Conservation (phyloP, 2,329 filamentous ascomycete genomes). For the Aspergillus ustus region DNA sequence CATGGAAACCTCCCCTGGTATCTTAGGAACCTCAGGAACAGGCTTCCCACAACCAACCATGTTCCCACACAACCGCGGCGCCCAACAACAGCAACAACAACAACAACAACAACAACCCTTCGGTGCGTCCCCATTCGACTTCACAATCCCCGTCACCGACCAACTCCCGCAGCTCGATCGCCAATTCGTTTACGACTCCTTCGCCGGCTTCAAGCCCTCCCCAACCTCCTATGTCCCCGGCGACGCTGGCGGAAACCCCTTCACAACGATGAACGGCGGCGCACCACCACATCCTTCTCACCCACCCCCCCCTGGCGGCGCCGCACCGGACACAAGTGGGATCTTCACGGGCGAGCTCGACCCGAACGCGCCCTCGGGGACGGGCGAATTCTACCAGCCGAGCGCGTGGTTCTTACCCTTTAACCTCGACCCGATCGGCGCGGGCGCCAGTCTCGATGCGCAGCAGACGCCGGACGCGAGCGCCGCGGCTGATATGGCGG, state of each 20-base stretch:
- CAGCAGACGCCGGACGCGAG: slow-evolving; percentile 16
- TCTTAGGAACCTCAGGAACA: slow-evolving; percentile 34
- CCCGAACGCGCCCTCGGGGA: slow-evolving; percentile 39
- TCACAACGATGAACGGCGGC: slow-evolving; percentile 32
- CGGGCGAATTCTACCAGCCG: slow-evolving; percentile 46
- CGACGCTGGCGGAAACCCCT: slow-evolving; percentile 29
- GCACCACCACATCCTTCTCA: slow-evolving; percentile 1
- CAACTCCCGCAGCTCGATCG: slow-evolving; percentile 72
- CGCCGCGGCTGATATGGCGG: slow-evolving; percentile 25
- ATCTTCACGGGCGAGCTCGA: slow-evolving; percentile 44
- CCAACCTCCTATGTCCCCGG: slow-evolving; percentile 33
- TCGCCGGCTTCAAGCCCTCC: slow-evolving; percentile 58
- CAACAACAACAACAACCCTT: slow-evolving; percentile 31
- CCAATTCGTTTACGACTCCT: slow-evolving; percentile 76
- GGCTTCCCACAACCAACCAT: slow-evolving; percentile 45
- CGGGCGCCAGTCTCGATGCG: slow-evolving; percentile 24
- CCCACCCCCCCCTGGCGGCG: too few relatives aligned
- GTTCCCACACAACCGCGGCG: slow-evolving; percentile 33
- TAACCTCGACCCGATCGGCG: slow-evolving; percentile 72
- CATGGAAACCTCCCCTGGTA: slow-evolving; percentile 35
- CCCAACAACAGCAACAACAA: slow-evolving; percentile 23
- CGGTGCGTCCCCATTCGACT: slow-evolving; percentile 42
- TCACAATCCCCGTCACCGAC: slow-evolving; percentile 42
- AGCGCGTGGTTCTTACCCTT: slow-evolving; percentile 93
- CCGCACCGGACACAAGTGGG: slow-evolving; percentile 26